Evolutionary conservation across 441 rosid genomes (phyloP).

Genomic region (Metrosideros polymorpha): DNA sequence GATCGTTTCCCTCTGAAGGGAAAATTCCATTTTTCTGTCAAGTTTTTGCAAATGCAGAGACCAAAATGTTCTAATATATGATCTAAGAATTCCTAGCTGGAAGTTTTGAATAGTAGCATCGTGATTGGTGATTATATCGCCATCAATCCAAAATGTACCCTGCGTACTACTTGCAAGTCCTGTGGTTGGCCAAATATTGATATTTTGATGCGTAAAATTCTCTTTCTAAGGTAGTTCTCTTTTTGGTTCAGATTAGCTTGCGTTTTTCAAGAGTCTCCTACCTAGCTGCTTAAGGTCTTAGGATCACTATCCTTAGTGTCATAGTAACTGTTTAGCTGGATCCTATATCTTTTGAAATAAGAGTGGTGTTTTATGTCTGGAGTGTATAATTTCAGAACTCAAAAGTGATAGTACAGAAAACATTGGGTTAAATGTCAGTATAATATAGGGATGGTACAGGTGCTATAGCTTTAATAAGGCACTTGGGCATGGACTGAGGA

Average conservation of each 20-base stretch:
- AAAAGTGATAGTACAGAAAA: neutral
- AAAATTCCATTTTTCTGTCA: neutral
- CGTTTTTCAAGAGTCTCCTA: neutral
- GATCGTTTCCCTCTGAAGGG: neutral
- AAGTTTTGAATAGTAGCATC: neutral
- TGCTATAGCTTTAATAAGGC: neutral
- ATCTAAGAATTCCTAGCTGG: neutral
- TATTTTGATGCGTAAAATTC: neutral
- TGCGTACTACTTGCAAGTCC: fast-evolving
- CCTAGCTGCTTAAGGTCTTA: neutral
- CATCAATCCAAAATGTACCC: neutral
- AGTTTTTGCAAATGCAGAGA: neutral
- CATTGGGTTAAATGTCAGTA: neutral
- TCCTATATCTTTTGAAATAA: neutral
- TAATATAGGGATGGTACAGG: neutral
- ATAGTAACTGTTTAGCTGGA: neutral
- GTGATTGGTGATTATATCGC: neutral
- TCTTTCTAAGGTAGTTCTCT: neutral
- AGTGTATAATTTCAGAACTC: neutral
- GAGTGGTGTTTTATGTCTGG: neutral
- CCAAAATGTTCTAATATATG: fast-evolving
- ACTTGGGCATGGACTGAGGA: neutral
- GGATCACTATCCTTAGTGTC: neutral
- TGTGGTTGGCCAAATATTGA: neutral
- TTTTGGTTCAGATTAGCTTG: neutral